Base-by-base conservation (phyloP, 306 rosid genomes). In the Prosopis cineraria region DNA sequence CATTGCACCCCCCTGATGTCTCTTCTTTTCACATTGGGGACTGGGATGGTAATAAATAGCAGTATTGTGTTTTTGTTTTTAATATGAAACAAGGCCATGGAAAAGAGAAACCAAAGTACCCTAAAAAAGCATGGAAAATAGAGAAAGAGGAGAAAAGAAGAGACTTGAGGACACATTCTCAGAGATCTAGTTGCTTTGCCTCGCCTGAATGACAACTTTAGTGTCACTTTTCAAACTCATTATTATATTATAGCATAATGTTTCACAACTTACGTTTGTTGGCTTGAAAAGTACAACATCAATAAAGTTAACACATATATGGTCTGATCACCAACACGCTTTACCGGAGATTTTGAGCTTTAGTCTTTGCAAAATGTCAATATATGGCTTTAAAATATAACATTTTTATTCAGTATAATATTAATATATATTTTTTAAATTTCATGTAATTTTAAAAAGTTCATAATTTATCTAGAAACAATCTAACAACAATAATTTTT, bases 101-200 rank as follows among this genome's bases (percentile, higher is more conserved):
- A 84, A 87, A 84, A 39, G 43, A 39, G 43, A 9, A 79, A 75
- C 70, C 87, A 86, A 88, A 83, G 90, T 76, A 84, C 89, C 80
- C 82, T 55, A 79, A 85, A 78, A 10, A 12, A 43, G 47, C 97
- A 81, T 92, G 72, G 93, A 93, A 86, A 90, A 89, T 72, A 76
- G 97, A 82, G 89, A 92, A 83, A 79, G 75, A 82, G 3, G 2
- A 3, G 2, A 39, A 64, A 71, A 59, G 37, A 33, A 71, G 87
- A 87, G 86, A 86, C 80, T 87, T 70, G 80, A 78, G 88, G 86
- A 79, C 5, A 47, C 87, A 85, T 69, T 74, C 47, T 14, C 65
- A 68, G 77, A 82, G 88, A 81, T 87, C 89, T 80, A 79, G 63
- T 3, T 55, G 17, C 88, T 82, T 86, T 79, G 84, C 84, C 87